phyloP scores from a whole-genome alignment of 2,329 filamentous ascomycete genomes.

The Penicillium sp. region DNA sequence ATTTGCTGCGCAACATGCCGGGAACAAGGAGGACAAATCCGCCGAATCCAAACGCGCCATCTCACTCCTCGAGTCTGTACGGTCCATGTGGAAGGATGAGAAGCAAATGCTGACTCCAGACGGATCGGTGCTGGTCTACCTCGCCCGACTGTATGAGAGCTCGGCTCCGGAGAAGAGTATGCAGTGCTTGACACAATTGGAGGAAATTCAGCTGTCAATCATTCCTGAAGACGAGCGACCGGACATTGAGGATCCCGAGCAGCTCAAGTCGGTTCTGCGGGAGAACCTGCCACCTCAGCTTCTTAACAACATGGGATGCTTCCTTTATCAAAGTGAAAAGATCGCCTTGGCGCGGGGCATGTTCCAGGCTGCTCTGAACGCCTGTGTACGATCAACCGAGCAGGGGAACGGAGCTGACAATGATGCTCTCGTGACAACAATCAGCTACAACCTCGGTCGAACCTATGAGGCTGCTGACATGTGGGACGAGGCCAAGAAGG shows the following conservation, averaged over 20 bases:
- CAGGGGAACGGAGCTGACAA: constrained; percentile 72
- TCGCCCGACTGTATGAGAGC: constrained; percentile 82
- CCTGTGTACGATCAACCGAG: constrained; percentile 75
- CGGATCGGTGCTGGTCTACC: constrained; percentile 79
- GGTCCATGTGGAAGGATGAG: constrained; percentile 83
- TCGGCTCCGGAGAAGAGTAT: constrained; percentile 85
- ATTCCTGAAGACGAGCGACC: constrained; percentile 65
- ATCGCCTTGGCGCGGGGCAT: constrained; percentile 72
- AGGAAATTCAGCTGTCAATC: constrained; percentile 78
- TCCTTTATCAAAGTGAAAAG: constrained; percentile 83
- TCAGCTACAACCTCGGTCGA: constrained; percentile 91
- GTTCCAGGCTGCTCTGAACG: constrained; percentile 86
- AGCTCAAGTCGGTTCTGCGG: constrained; percentile 55
- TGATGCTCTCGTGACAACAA: constrained; percentile 87
- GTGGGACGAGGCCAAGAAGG: constrained; percentile 74
- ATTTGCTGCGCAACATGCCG: constrained; percentile 67
- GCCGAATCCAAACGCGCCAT: constrained; percentile 82
- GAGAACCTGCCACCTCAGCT: constrained; percentile 81
- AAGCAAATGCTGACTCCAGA: constrained; percentile 79
- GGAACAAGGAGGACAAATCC: constrained; percentile 84
- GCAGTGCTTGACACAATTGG: constrained; percentile 85
- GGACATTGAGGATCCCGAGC: constrained; percentile 54
- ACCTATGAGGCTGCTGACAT: constrained; percentile 84
- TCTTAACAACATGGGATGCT: constrained; percentile 95
- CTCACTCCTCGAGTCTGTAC: constrained; percentile 73